These are phyloP conservation scores for Alternaria ventricosa DNA, from an alignment of 2,329 filamentous ascomycete species.

Conservation along the genomic window DNA sequence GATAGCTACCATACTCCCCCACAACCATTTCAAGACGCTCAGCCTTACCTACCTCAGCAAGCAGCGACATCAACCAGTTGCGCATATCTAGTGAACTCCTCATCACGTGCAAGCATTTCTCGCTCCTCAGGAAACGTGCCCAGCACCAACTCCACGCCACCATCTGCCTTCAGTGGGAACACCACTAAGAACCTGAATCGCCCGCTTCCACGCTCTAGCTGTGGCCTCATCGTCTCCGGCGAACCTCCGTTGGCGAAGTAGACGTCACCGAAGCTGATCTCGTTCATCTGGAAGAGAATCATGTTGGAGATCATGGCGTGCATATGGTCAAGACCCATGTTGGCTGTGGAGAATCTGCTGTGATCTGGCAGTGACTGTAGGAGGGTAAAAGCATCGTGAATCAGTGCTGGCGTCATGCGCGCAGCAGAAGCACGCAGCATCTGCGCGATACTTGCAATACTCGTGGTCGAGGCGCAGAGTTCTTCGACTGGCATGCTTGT, in stretches of 20 bases:
- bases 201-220: slow-evolving; percentile 29
- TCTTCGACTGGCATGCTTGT: slow-evolving; percentile 30
- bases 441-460: slow-evolving; percentile 25
- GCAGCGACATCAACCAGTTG: slow-evolving; percentile 12
- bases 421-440: slow-evolving; percentile 28
- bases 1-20: not conserved
- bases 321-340: slow-evolving; percentile 33
- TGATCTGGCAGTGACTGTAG: slow-evolving; percentile 28
- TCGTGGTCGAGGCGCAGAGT: slow-evolving; percentile 28
- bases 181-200: slow-evolving; percentile 37
- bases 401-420: slow-evolving; percentile 27
- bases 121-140: slow-evolving; percentile 52
- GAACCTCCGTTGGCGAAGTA: slow-evolving; percentile 30
- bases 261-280: slow-evolving; percentile 25
- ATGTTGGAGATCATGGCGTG: slow-evolving; percentile 36
- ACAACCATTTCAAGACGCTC: not conserved
- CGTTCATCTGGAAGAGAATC: slow-evolving; percentile 26
- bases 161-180: slow-evolving; percentile 33
- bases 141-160: slow-evolving; percentile 23
- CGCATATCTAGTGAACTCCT: slow-evolving; percentile 51
- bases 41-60: not conserved
- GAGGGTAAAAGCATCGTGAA: slow-evolving; percentile 38
- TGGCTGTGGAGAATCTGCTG: slow-evolving; percentile 20
- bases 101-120: slow-evolving; percentile 51
- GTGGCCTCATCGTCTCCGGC: slow-evolving; percentile 35